A percentile compares a stretch with the other conserved stretches of the same genome.
Conservation (phyloP, 1,284 basidiomycete genomes). For the Earliella scabrosa region DNA sequence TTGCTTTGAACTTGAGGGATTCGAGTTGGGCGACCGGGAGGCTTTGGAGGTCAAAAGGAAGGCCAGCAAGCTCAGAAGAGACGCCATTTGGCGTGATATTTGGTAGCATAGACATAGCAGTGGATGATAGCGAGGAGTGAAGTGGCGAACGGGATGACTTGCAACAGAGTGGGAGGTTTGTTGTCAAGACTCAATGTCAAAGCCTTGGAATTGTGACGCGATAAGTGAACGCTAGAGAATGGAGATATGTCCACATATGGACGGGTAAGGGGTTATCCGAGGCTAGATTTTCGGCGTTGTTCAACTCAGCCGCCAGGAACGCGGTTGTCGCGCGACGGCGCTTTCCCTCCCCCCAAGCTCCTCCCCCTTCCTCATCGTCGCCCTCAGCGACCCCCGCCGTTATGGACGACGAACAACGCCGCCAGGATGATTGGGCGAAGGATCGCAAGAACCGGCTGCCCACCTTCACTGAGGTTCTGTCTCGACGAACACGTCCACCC, state of each 20-base stretch:
- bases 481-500: conserved; percentile 87
- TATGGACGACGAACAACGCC: conserved; percentile 64
- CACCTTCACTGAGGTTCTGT: conserved; percentile 85
- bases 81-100: background rate
- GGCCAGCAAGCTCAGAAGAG: conserved; percentile 4
- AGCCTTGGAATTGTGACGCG: too few relatives aligned
- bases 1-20: conserved; percentile 72
- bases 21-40: conserved; percentile 61
- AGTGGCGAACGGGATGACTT: too few relatives aligned
- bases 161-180: too few relatives aligned
- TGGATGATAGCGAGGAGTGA: too few relatives aligned
- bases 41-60: conserved; percentile 21
- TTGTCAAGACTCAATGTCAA: too few relatives aligned
- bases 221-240: too few relatives aligned
- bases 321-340: conserved; percentile 18
- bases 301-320: conserved; percentile 17
- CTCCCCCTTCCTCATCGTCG: conserved; percentile 15
- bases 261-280: conserved; percentile 1
- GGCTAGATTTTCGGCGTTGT: conserved; percentile 13
- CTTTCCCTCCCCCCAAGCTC: conserved; percentile 8
- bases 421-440: conserved; percentile 69
- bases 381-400: conserved; percentile 21
- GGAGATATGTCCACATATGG: background rate
- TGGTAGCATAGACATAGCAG: too few relatives aligned
- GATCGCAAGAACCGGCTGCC: conserved; percentile 74